A percentile compares a stretch with the other conserved stretches of the same genome.
These are phyloP conservation scores for Chaetoscypha palmicola DNA, from an alignment of 2,329 filamentous ascomycete genomes.

Conservation along the genomic window DNA sequence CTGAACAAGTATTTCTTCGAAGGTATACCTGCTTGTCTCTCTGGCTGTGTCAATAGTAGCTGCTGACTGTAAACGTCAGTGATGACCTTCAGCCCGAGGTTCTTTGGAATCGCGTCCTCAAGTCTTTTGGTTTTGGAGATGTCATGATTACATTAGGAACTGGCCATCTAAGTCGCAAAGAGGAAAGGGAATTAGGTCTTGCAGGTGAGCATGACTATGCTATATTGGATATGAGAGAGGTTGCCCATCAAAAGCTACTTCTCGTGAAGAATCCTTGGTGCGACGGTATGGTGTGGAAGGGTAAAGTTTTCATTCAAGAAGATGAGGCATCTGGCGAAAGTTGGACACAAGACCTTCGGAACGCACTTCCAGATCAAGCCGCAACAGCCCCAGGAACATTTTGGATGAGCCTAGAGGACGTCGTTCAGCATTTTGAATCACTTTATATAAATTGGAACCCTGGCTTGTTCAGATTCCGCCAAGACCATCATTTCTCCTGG, in stretches of 20 bases:
- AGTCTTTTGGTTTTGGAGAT: constrained; percentile 68
- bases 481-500: constrained; percentile 91
- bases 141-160: constrained; percentile 88
- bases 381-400: constrained; percentile 63
- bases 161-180: constrained; percentile 66
- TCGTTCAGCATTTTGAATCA: constrained; percentile 88
- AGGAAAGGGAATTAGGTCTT: constrained; percentile 75
- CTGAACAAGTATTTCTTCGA: constrained; percentile 88
- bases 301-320: constrained; percentile 23
- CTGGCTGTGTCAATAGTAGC: background rate
- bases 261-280: constrained; percentile 96
- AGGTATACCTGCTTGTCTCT: constrained; percentile 45
- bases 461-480: constrained; percentile 67
- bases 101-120: constrained; percentile 71
- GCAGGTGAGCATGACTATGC: constrained; percentile 93
- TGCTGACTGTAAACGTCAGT: constrained; percentile 34
- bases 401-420: constrained; percentile 85
- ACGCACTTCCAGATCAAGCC: constrained; percentile 20
- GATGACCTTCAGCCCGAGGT: constrained; percentile 70
- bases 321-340: constrained; percentile 2
- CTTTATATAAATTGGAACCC: constrained; percentile 98
- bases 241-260: constrained; percentile 56
- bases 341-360: constrained; percentile 22
- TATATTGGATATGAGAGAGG: constrained; percentile 69
- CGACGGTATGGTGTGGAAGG: constrained; percentile 69